phyloP scores from a whole-genome alignment of 768 basidiomycete species.

The Lactifluus hygrophoroides region DNA sequence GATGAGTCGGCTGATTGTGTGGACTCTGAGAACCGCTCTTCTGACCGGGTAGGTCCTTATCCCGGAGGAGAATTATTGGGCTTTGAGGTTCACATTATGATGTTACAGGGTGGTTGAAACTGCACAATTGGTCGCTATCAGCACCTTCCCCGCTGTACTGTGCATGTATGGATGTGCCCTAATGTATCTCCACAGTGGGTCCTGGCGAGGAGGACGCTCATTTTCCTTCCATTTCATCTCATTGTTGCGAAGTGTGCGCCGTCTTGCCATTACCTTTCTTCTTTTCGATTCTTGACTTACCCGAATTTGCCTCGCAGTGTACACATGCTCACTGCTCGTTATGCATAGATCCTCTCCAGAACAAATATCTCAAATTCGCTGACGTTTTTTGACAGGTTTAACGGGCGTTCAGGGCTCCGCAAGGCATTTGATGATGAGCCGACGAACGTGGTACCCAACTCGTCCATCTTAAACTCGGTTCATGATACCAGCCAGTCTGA shows the following conservation, averaged over 20 bases:
- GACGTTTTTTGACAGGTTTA: conserved; percentile 1
- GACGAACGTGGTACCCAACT: background rate
- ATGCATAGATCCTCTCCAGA: background rate
- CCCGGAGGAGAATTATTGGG: background rate
- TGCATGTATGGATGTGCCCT: background rate
- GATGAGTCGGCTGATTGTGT: conserved; percentile 7
- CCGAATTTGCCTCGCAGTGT: background rate
- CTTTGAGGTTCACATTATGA: background rate
- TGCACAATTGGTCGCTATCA: conserved; percentile 7
- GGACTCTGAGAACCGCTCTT: conserved; percentile 6
- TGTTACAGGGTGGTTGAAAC: background rate
- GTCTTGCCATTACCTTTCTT: too few species aligned
- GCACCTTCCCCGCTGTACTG: background rate
- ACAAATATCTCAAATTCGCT: background rate
- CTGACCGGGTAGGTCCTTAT: background rate
- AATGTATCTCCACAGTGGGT: background rate
- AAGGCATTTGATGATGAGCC: background rate
- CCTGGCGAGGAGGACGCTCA: background rate
- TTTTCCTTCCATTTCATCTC: conserved; percentile 14
- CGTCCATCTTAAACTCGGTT: background rate
- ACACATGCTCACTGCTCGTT: conserved; percentile 13
- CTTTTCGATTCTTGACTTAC: background rate
- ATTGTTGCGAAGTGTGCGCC: conserved; percentile 6
- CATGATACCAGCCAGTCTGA: background rate
- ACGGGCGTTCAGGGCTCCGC: conserved; percentile 1